Evolutionary conservation across 1,284 basidiomycete genomes (phyloP), one percentile per base, ranked within the genome.

Genomic region (Puccinia triticina): DNA sequence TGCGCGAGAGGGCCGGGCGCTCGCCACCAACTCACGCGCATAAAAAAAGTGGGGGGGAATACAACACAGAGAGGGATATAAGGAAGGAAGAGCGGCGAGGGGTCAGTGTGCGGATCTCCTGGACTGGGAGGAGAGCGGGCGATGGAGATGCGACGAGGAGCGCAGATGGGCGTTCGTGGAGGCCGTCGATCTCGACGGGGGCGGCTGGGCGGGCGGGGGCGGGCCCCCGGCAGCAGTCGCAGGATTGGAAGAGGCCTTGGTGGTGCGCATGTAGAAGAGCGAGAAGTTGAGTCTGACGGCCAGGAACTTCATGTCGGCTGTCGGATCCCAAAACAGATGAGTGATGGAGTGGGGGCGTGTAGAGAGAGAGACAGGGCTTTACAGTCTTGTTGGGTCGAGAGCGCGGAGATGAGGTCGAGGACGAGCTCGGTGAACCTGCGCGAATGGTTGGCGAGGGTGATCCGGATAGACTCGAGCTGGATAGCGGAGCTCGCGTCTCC

Each of bases 201-300:
- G 10, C 14, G 26, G 26, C n/a, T n/a, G 10, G 16, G 48, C 55
- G 55, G 55, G 26, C 4, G 23, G 1, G 5, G 7, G 5, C 23
- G n/a, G 26, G 55, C 8, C 55, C 55, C 23, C n/a, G 26, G 55
- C 7, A 26, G 2, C 18, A 12, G 59, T 34, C 2, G 18, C 11
- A 16, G 59, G 10, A 34, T 29, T 14, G n/a, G 59, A 64, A 32
- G 59, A 64, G 14, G 29, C 7, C 43, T 72, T 55, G 26, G 48
- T 59, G 50, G 67, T 43, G 37, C 78, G 69, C 53, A 81, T 57
- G 18, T 81, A 81, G 43, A 73, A 81, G 12, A 81, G 59, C 5
- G 78, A 81, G 43, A 81, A 81, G 57, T 81, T 81, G 14, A 81
- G 59, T 50, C 78, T 34, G 43, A 81, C 78, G 11, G 78, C 66